A percentile compares a stretch with the other conserved stretches of the same genome.
These are phyloP conservation scores for Apodospora peruviana DNA, from an alignment of 495 filamentous ascomycete genomes.

Conservation along the genomic window DNA sequence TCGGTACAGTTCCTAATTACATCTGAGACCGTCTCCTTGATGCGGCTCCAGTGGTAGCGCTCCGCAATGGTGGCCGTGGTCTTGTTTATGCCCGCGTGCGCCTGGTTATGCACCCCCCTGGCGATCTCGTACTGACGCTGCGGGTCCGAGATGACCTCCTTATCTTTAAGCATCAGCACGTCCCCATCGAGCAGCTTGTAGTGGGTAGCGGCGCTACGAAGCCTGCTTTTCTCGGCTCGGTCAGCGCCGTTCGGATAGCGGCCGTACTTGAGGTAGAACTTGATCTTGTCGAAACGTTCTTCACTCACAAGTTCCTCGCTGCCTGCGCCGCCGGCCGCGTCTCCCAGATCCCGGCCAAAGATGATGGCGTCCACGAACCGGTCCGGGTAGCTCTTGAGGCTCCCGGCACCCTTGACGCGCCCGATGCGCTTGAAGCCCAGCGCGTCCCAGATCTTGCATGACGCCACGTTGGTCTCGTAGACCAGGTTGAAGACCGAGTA, in stretches of 20 bases:
- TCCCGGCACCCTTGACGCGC: constrained; percentile 80
- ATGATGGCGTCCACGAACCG: constrained; percentile 92
- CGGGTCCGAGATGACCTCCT: constrained; percentile 91
- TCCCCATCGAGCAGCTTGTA: constrained; percentile 81
- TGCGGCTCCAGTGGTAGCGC: constrained; percentile 96
- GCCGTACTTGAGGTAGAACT: constrained; percentile 90
- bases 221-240: constrained; percentile 89
- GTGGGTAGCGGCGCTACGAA: constrained; percentile 89
- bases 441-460: constrained; percentile 92
- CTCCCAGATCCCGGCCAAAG: constrained; percentile 77
- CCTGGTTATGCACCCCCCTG: constrained; percentile 60
- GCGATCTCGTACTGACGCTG: constrained; percentile 90
- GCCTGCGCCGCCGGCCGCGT: constrained; percentile 32
- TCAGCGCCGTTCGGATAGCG: constrained; percentile 93
- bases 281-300: constrained; percentile 97
- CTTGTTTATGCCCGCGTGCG: constrained; percentile 97
- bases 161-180: constrained; percentile 92
- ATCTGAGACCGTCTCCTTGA: constrained; percentile 93
- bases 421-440: constrained; percentile 98
- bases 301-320: constrained; percentile 88
- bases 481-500: constrained; percentile 98
- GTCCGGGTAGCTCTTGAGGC: constrained; percentile 72
- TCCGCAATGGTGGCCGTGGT: constrained; percentile 92
- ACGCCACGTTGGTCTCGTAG: constrained; percentile 95
- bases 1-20: constrained; percentile 89